Evolutionary conservation across 2,329 filamentous ascomycete species (phyloP).

Genomic region (Teratosphaeria epicoccoides): DNA sequence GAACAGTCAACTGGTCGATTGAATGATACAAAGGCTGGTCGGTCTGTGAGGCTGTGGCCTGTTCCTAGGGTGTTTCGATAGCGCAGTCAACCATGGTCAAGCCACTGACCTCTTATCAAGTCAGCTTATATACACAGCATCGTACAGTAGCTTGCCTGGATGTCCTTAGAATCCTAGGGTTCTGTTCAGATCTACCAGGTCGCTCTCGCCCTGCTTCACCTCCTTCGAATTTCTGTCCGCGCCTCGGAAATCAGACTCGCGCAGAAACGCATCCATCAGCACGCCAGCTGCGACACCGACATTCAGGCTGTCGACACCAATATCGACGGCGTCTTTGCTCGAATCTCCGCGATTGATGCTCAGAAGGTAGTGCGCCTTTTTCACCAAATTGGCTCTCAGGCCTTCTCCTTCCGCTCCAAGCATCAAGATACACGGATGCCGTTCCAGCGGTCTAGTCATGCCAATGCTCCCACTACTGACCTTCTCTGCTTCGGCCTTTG

Average conservation of each 20-base stretch:
- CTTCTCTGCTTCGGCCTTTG: background rate
- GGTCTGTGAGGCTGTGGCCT: too few species aligned
- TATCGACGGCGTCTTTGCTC: slow-evolving; percentile 25
- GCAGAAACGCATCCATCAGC: slow-evolving; percentile 55
- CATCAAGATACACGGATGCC: slow-evolving; percentile 63
- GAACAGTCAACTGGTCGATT: too few species aligned
- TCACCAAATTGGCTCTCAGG: slow-evolving; percentile 52
- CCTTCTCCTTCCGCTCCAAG: slow-evolving; percentile 75
- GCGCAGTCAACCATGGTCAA: too few species aligned
- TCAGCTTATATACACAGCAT: too few species aligned
- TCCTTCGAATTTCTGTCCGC: too few species aligned
- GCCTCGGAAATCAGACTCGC: slow-evolving; percentile 2
- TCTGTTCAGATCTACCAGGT: too few species aligned
- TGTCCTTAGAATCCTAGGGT: too few species aligned
- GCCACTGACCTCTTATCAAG: too few species aligned
- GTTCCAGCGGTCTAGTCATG: slow-evolving; percentile 14
- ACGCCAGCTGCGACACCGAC: slow-evolving; percentile 80
- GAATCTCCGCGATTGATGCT: slow-evolving; percentile 41
- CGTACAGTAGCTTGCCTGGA: too few species aligned
- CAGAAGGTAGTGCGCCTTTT: slow-evolving; percentile 52
- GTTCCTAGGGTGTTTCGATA: too few species aligned
- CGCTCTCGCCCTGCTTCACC: background rate
- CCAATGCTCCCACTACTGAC: slow-evolving; percentile 11
- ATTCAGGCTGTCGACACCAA: slow-evolving; percentile 78
- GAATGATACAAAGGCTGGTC: too few species aligned